These are phyloP conservation scores for Crepidotus variabilis DNA, from an alignment of 768 basidiomycete genomes.

Conservation along the genomic window DNA sequence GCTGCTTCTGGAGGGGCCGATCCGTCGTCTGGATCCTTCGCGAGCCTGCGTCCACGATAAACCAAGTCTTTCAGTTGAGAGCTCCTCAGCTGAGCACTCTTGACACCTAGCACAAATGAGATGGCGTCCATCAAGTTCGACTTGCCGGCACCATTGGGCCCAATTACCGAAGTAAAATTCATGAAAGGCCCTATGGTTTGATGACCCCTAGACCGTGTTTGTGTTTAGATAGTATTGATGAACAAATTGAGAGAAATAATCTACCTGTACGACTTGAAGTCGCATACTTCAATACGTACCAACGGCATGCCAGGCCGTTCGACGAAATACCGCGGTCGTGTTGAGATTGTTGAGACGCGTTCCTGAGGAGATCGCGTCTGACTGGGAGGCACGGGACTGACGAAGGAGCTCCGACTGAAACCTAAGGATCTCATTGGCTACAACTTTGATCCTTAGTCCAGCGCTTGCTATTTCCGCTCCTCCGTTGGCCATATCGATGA, in stretches of 20 bases:
- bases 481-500: no score
- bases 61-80: slow-evolving; percentile 94
- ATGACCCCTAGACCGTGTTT: slow-evolving; percentile 48
- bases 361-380: background rate
- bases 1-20: slow-evolving; percentile 48
- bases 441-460: background rate
- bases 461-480: background rate
- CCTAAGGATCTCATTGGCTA: background rate
- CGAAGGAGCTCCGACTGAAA: background rate
- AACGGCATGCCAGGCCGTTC: slow-evolving; percentile 59
- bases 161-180: slow-evolving; percentile 94
- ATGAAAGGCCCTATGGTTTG: slow-evolving; percentile 89
- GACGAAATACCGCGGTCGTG: background rate
- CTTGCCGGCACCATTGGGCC: slow-evolving; percentile 98
- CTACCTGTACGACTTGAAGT: slow-evolving; percentile 95
- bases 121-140: slow-evolving; percentile 99
- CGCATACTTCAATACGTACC: slow-evolving; percentile 81
- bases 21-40: slow-evolving; percentile 41
- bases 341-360: background rate
- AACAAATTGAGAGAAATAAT: slow-evolving; percentile 6
- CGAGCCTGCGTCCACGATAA: slow-evolving; percentile 81
- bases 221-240: background rate
- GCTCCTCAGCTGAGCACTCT: slow-evolving; percentile 88
- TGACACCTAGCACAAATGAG: slow-evolving; percentile 96
- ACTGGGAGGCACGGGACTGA: background rate